phyloP scores from a whole-genome alignment of 2,329 filamentous ascomycete genomes.

The Aspergillus sclerotialis region DNA sequence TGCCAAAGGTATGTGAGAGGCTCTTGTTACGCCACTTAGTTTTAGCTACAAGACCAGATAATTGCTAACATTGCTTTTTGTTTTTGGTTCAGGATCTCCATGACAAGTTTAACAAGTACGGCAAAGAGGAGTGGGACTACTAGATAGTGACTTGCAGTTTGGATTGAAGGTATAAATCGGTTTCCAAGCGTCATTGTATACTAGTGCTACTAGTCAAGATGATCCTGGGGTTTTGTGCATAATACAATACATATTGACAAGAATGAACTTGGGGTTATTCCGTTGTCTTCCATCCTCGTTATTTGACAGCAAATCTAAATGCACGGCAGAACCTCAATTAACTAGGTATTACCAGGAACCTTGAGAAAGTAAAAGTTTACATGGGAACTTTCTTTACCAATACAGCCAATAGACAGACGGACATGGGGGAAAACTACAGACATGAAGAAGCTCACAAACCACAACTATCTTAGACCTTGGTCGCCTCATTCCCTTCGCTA shows the following conservation, averaged over 20 bases:
- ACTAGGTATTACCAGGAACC: too few relatives aligned
- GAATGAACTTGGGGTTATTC: constrained; percentile 22
- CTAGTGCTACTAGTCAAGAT: too few relatives aligned
- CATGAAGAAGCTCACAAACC: constrained; percentile 15
- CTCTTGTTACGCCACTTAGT: neutral
- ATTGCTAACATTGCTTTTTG: neutral
- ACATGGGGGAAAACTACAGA: constrained; percentile 7
- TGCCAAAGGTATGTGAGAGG: constrained; percentile 79
- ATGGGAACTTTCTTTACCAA: neutral
- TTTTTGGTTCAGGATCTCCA: constrained; percentile 62
- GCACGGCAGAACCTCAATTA: too few relatives aligned
- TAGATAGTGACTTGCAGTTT: constrained; percentile 15
- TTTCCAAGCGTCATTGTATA: too few relatives aligned
- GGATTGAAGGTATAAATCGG: too few relatives aligned
- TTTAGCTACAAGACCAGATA: neutral
- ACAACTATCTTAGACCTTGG: constrained; percentile 20
- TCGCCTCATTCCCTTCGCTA: constrained; percentile 42
- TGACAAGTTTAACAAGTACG: constrained; percentile 99
- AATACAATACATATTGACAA: constrained; percentile 21
- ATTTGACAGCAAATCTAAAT: too few relatives aligned
- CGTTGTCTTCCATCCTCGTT: constrained; percentile 17
- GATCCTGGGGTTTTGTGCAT: constrained; percentile 30
- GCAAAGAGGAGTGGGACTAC: constrained; percentile 75
- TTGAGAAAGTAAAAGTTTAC: neutral
- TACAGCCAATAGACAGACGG: constrained; percentile 3